Percentiles rank a stretch among this genome's conserved stretches.
phyloP scores from a whole-genome alignment of 208 protist species.

The Trypanosomatidae sp. region DNA sequence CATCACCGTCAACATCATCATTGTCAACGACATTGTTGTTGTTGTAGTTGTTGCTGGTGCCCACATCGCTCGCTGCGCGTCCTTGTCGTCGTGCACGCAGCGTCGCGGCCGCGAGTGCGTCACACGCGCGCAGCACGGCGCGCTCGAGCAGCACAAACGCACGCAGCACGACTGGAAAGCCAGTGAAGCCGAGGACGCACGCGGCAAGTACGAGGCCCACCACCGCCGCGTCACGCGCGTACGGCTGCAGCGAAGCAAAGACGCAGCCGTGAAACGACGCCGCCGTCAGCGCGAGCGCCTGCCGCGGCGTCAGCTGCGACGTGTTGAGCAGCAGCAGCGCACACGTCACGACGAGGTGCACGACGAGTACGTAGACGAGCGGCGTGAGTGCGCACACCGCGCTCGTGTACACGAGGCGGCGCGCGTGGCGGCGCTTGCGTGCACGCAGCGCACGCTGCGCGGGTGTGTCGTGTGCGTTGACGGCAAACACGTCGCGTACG shows the following conservation, averaged over 20 bases:
- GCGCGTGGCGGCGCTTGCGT: constrained; percentile 17
- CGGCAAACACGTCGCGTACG: constrained; percentile 20
- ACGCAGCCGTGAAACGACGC: constrained; percentile 62
- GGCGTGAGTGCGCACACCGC: constrained; percentile 29
- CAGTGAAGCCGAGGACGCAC: constrained; percentile 59
- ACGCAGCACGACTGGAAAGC: constrained; percentile 49
- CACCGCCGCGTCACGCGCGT: constrained; percentile 21
- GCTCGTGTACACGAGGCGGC: constrained; percentile 30
- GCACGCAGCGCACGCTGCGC: constrained; percentile 18
- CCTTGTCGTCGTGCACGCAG: background rate
- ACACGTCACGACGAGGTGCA: constrained; percentile 21
- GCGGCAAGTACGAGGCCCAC: constrained; percentile 22
- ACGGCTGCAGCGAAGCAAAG: constrained; percentile 48
- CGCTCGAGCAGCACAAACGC: constrained; percentile 31
- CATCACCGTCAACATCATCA: constrained; percentile 4
- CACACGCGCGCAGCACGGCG: constrained; percentile 4
- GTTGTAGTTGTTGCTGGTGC: background rate
- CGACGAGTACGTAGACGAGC: constrained; percentile 24
- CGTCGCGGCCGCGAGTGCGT: background rate
- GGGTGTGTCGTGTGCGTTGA: constrained; percentile 19
- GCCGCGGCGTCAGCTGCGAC: constrained; percentile 13
- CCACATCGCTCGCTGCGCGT: too few species aligned
- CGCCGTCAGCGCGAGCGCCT: constrained; percentile 23
- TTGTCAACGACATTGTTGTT: background rate
- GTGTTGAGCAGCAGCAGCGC: constrained; percentile 22